phyloP scores from a whole-genome alignment of 2,329 filamentous ascomycete species.

The Didymella glomerata region DNA sequence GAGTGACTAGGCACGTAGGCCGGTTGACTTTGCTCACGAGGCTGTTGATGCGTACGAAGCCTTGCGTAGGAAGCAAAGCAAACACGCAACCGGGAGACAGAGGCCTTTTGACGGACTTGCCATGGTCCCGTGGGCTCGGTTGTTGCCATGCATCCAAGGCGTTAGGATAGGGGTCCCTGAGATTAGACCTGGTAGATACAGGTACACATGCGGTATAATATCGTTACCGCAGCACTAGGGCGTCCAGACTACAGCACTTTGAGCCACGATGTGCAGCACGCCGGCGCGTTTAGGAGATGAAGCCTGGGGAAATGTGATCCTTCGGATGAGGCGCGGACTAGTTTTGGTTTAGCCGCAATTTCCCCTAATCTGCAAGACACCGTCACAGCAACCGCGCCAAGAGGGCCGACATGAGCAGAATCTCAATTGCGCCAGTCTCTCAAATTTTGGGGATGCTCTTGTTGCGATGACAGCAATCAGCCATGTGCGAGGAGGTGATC shows the following conservation, averaged over 20 bases:
- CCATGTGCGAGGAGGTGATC: background rate
- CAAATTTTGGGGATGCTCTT: background rate
- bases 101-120: slow-evolving; percentile 43
- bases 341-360: slow-evolving; percentile 18
- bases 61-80: slow-evolving; percentile 41
- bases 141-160: slow-evolving; percentile 27
- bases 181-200: slow-evolving; percentile 36
- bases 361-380: slow-evolving; percentile 13
- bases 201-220: slow-evolving; percentile 37
- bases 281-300: slow-evolving; percentile 22
- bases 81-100: slow-evolving; percentile 30
- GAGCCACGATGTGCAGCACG: slow-evolving; percentile 35
- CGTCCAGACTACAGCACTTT: slow-evolving; percentile 30
- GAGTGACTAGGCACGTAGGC: slow-evolving; percentile 50
- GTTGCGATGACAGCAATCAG: background rate
- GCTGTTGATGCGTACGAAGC: slow-evolving; percentile 45
- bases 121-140: slow-evolving; percentile 30
- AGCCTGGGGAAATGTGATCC: slow-evolving; percentile 23
- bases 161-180: slow-evolving; percentile 46
- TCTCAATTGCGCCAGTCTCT: slow-evolving; percentile 1
- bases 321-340: slow-evolving; percentile 19
- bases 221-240: slow-evolving; percentile 23
- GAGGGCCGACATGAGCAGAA: slow-evolving; percentile 7
- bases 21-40: slow-evolving; percentile 44
- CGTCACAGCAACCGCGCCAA: slow-evolving; percentile 9